These are phyloP conservation scores for Crucihimalaya himalaica DNA, from an alignment of 345 rosid genomes.

Conservation along the genomic window DNA sequence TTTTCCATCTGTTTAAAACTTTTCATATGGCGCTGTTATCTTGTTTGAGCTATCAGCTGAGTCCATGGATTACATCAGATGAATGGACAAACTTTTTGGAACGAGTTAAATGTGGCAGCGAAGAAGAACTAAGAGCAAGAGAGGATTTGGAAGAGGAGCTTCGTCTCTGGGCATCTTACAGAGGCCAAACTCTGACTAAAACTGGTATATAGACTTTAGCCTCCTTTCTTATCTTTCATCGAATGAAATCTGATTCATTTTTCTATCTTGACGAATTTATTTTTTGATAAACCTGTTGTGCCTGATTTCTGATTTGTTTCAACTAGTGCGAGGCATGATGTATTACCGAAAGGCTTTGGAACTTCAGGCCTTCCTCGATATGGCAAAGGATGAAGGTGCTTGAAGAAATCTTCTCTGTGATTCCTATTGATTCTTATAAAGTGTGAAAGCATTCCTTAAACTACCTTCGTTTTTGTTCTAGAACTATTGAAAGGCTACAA, in stretches of 20 bases:
- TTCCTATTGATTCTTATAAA: conserved; percentile 6
- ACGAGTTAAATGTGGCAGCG: conserved; percentile 49
- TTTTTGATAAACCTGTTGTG: conserved; percentile 6
- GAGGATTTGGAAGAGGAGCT: conserved; percentile 56
- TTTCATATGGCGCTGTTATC: conserved; percentile 11
- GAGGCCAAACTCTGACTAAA: conserved; percentile 84
- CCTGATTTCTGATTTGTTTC: conserved; percentile 14
- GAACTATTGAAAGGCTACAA: conserved; percentile 70
- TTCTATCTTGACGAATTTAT: background rate
- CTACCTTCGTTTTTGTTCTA: conserved; percentile 22
- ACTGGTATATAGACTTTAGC: conserved; percentile 52
- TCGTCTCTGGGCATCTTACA: conserved; percentile 82
- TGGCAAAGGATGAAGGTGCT: conserved; percentile 63
- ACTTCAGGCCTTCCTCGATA: conserved; percentile 81
- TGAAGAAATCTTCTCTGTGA: conserved; percentile 14
- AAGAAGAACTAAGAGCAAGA: conserved; percentile 52
- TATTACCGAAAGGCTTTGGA: conserved; percentile 77
- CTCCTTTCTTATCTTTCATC: conserved; percentile 9
- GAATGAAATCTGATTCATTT: conserved; percentile 17
- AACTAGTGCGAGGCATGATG: conserved; percentile 83
- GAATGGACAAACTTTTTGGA: conserved; percentile 80
- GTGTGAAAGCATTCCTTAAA: conserved; percentile 26
- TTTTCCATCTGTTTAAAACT: background rate
- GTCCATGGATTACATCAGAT: conserved; percentile 48
- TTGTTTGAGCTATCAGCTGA: conserved; percentile 29